Base-by-base conservation (phyloP, 2,329 filamentous ascomycete genomes). In the Aspergillus clavatus region DNA sequence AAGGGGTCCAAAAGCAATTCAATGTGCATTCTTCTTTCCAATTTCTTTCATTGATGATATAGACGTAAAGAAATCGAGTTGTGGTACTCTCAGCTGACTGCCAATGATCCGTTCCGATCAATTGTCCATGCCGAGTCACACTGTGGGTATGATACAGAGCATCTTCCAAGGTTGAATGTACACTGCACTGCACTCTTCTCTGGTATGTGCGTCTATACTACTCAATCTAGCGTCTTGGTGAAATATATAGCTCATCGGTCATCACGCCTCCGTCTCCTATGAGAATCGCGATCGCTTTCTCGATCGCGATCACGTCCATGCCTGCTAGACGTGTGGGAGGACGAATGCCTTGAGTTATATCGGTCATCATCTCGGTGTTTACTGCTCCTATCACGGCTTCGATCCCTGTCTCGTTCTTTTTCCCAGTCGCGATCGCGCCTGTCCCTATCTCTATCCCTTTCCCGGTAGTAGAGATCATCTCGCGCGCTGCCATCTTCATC, bases 391-490 rank as follows among this genome's bases (percentile, higher is more conserved):
- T 62, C 62, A 31, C 57, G 54, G 19, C 62, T 59, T 11, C 59
- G 56, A 26, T 62, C 59, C 21, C 56, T 58, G 48, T 62, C 59
- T 37, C 55, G 45, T 12, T 61, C 46, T 36, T 41, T 52, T 5
- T 55, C 57, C 29, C 43, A 53, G 38, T 66, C 60, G 5, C 61
- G 57, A 40, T 68, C 65, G 31, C 62, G 56, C 37, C 46, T 42
- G 7, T 53, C 53, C 24, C 46, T 45, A 22, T 56, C 51, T 22
- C 51, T 48, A 26, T 62, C 60, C 22, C 54, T 51, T 28, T 62
- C 58, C 21, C 60, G 60, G 47, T 66, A 62, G 36, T 66, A 57
- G 26, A 65, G 62, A 43, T 70, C 63, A 45, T 64, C 60, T 38
- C 52, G 57, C 24, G 60, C 52, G 18, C 58, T 62, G 38, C 55